A percentile compares a stretch with the other conserved stretches of the same genome.
Conservation (phyloP, 257 asterid genomes). For the Coffea eugenioides region DNA sequence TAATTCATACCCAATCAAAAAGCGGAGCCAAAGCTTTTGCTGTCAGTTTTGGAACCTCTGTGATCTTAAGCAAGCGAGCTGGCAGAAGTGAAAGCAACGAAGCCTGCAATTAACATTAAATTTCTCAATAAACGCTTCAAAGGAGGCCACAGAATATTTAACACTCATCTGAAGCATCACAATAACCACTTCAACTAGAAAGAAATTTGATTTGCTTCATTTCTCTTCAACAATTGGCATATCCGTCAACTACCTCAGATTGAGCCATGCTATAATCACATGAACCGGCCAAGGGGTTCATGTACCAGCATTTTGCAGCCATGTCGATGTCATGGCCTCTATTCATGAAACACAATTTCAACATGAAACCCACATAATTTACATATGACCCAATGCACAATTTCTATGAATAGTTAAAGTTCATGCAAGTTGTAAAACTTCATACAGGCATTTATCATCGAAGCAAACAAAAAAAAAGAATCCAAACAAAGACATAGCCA, state of each 20-base stretch:
- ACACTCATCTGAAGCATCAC: not conserved
- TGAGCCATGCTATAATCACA: not conserved
- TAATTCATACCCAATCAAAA: conserved; percentile 71
- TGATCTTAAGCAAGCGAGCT: conserved; percentile 57
- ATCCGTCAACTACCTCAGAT: not conserved
- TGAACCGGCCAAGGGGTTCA: not conserved
- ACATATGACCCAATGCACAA: not conserved
- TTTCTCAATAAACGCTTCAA: conserved; percentile 7
- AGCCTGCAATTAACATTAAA: conserved; percentile 61
- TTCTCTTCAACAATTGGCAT: not conserved
- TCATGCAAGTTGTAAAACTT: not conserved
- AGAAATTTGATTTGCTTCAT: not conserved
- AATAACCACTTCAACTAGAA: not conserved
- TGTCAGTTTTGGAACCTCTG: conserved; percentile 61
- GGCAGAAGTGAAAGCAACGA: conserved; percentile 89
- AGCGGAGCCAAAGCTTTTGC: conserved; percentile 58
- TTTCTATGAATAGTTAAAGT: not conserved
- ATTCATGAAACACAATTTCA: not conserved
- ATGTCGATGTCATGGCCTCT: not conserved
- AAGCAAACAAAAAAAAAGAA: not conserved
- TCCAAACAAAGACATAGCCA: not conserved
- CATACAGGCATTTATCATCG: not conserved
- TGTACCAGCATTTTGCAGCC: not conserved
- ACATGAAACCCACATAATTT: not conserved
- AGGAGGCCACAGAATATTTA: not conserved